phyloP scores from a whole-genome alignment of 2,329 filamentous ascomycete genomes.

The Hymenoscyphus fraxineus region DNA sequence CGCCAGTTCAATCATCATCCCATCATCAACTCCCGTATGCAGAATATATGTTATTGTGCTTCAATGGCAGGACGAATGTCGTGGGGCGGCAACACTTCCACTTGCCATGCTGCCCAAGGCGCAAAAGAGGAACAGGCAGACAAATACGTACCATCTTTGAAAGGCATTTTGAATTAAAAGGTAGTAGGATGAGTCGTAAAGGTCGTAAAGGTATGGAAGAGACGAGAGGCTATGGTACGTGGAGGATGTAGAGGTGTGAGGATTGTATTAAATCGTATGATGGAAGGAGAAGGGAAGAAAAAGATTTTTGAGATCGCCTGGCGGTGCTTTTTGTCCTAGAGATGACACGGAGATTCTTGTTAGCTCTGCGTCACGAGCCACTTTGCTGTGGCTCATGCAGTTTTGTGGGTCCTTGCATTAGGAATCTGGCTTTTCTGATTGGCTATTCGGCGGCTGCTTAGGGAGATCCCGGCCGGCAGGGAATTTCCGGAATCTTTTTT shows the following conservation, averaged over 20 bases:
- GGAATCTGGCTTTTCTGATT: neutral
- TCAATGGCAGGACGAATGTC: slow-evolving; percentile 13
- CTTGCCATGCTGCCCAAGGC: neutral
- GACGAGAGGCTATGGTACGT: slow-evolving; percentile 6
- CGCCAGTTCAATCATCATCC: neutral
- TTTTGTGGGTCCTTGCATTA: neutral
- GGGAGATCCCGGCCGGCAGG: neutral
- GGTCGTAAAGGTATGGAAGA: slow-evolving; percentile 17
- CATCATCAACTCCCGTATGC: neutral
- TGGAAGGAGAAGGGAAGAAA: slow-evolving; percentile 13
- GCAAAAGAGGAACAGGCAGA: slow-evolving; percentile 8
- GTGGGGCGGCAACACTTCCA: slow-evolving; percentile 24
- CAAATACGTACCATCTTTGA: slow-evolving; percentile 38
- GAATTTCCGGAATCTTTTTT: neutral
- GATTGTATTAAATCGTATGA: slow-evolving; percentile 15
- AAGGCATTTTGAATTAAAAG: slow-evolving; percentile 38
- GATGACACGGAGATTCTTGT: slow-evolving; percentile 3
- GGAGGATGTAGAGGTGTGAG: slow-evolving; percentile 7
- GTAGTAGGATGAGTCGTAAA: slow-evolving; percentile 2
- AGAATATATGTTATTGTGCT: neutral
- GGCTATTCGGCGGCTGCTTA: neutral
- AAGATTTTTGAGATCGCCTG: slow-evolving; percentile 7
- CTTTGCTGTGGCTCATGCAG: neutral
- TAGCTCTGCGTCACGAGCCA: neutral
- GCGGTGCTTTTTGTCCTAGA: slow-evolving; percentile 6